Evolutionary conservation across 1,139 yeast genomes (phyloP).

Genomic region (Hyphopichia burtonii): DNA sequence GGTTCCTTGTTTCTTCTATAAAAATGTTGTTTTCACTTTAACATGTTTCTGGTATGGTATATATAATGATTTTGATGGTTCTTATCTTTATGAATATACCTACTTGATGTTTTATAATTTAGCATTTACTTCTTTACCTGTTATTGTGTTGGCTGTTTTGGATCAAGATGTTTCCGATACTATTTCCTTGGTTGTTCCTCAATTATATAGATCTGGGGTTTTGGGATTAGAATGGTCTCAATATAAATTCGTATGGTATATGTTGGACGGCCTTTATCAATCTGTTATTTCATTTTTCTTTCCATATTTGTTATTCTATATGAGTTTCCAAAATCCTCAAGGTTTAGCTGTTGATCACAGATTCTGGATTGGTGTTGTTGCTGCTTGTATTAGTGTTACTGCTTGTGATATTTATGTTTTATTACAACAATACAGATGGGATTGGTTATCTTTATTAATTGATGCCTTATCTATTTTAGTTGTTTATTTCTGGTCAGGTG

Average conservation of each 20-base stretch:
- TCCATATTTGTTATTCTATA: conserved; percentile 50
- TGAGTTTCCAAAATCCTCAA: conserved; percentile 45
- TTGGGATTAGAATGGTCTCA: conserved; percentile 54
- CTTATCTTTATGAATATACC: conserved; percentile 61
- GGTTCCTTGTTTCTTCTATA: conserved; percentile 66
- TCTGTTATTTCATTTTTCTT: conserved; percentile 56
- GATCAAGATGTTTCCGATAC: conserved; percentile 65
- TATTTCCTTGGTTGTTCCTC: conserved; percentile 57
- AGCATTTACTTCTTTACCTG: conserved; percentile 65
- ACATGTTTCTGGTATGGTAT: conserved; percentile 65
- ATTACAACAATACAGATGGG: conserved; percentile 61
- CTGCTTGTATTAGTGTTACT: conserved; percentile 48
- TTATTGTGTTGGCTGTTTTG: conserved; percentile 55
- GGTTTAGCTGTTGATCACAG: conserved; percentile 57
- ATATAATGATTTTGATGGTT: conserved; percentile 57
- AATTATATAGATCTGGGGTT: conserved; percentile 55
- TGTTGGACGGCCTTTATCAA: conserved; percentile 60
- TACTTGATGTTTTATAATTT: conserved; percentile 63
- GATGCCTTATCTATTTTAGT: conserved; percentile 49
- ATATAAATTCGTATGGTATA: conserved; percentile 51
- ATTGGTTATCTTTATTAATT: conserved; percentile 52
- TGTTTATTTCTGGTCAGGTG: conserved; percentile 63
- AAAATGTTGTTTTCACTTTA: conserved; percentile 59
- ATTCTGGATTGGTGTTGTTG: conserved; percentile 56
- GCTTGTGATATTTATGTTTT: conserved; percentile 55